A percentile compares a stretch with the other conserved stretches of the same genome.
phyloP scores from a whole-genome alignment of 371 early-diverging fungal species.

The Encephalitozoon hellem region DNA sequence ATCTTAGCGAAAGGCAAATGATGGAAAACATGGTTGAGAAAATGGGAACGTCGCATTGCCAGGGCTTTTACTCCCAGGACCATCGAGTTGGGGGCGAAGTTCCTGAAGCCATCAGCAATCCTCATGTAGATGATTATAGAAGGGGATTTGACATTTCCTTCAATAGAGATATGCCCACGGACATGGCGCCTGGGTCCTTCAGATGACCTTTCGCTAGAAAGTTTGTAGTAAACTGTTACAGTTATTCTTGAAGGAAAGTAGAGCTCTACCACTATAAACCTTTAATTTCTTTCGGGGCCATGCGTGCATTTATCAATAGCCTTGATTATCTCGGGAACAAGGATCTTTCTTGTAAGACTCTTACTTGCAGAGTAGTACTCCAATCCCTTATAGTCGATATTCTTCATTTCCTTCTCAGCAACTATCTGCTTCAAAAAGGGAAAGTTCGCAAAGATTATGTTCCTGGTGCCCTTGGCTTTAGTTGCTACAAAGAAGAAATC shows the following conservation, averaged over 20 bases:
- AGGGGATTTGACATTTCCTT: not conserved
- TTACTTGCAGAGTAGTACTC: conserved; percentile 33
- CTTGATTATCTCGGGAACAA: conserved; percentile 35
- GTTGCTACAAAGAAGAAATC: conserved; percentile 48
- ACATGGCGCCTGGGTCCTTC: not conserved
- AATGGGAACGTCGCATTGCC: not conserved
- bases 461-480: conserved; percentile 23
- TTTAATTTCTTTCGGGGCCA: not conserved
- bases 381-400: conserved; percentile 35
- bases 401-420: conserved; percentile 8
- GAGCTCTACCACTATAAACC: not conserved
- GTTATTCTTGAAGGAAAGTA: not conserved
- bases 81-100: not conserved
- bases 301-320: not conserved
- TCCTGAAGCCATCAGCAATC: not conserved
- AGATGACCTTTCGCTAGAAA: not conserved
- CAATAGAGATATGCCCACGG: not conserved
- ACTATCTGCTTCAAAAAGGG: conserved; percentile 19
- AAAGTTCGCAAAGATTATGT: conserved; percentile 34
- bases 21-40: not conserved
- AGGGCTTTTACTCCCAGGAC: not conserved
- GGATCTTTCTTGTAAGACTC: conserved; percentile 39
- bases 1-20: not conserved
- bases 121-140: not conserved
- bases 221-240: conserved; percentile 5